Conservation (phyloP, 2,329 filamentous ascomycete species). For the Helotiales sp. region DNA sequence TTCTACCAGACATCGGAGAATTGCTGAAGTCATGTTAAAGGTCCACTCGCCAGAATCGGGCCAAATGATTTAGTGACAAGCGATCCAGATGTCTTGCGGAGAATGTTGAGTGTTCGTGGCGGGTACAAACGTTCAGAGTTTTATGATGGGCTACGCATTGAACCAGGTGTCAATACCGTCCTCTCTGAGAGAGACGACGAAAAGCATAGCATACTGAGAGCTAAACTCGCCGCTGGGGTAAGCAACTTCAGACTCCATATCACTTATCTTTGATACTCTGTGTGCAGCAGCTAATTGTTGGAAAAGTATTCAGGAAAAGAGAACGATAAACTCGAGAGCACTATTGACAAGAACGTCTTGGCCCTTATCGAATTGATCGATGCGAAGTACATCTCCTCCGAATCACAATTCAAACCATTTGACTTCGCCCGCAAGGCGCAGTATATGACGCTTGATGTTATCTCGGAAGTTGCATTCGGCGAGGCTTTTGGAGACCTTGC, state of each 20-base stretch:
- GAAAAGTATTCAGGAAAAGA: constrained; percentile 52
- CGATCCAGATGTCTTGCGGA: constrained; percentile 22
- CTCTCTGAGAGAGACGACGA: constrained; percentile 50
- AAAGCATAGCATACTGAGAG: constrained; percentile 42
- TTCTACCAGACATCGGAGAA: too few relatives aligned
- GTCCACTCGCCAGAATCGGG: constrained; percentile 25
- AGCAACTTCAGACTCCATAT: too few relatives aligned
- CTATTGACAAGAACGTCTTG: constrained; percentile 43
- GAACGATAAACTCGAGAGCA: constrained; percentile 47
- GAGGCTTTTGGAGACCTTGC: constrained; percentile 50
- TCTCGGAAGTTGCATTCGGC: constrained; percentile 53
- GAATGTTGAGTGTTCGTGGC: constrained; percentile 24
- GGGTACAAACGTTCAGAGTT: constrained; percentile 24
- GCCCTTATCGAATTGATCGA: constrained; percentile 17
- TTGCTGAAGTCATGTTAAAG: too few relatives aligned
- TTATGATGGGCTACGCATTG: constrained; percentile 48
- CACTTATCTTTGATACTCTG: constrained; percentile 13
- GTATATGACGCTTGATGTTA: constrained; percentile 55
- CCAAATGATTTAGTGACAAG: constrained; percentile 29
- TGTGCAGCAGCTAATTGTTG: background rate
- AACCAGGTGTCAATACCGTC: constrained; percentile 53
- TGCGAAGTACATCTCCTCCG: constrained; percentile 38
- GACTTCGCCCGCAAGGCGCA: constrained; percentile 54
- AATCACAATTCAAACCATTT: constrained; percentile 38
- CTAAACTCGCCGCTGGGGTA: constrained; percentile 53